Conservation (phyloP, 257 asterid genomes). For the Buddleja alternifolia region DNA sequence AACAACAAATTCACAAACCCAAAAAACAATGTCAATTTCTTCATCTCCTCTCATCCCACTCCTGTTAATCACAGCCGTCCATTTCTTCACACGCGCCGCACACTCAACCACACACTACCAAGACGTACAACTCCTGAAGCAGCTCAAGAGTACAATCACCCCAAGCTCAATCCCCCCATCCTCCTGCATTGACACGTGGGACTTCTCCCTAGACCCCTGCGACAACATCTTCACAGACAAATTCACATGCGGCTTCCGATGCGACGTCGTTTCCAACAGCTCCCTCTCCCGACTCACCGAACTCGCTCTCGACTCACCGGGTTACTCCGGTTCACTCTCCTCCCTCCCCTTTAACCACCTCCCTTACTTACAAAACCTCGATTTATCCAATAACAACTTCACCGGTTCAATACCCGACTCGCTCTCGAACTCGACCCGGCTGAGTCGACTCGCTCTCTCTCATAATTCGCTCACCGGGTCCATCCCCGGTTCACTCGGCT, state of each 20-base stretch:
- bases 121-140: conserved; percentile 62
- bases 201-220: conserved; percentile 77
- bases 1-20: neutral
- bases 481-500: conserved; percentile 55
- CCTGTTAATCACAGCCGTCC: conserved; percentile 22
- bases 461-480: conserved; percentile 60
- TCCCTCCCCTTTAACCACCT: conserved; percentile 52
- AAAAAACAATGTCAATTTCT: conserved; percentile 19
- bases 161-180: conserved; percentile 47
- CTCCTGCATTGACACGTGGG: conserved; percentile 82
- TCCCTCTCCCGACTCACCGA: conserved; percentile 64
- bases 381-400: conserved; percentile 60
- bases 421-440: conserved; percentile 43
- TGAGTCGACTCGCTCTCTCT: conserved; percentile 57
- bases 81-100: conserved; percentile 30
- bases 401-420: conserved; percentile 63
- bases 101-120: conserved; percentile 58
- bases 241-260: conserved; percentile 86
- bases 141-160: conserved; percentile 56
- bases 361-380: conserved; percentile 60
- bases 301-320: conserved; percentile 67
- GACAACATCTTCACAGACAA: conserved; percentile 52
- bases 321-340: conserved; percentile 59
- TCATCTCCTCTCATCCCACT: conserved; percentile 23
- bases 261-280: conserved; percentile 49